Conservation (phyloP, 2,329 filamentous ascomycete species). For the Phaeosphaeria sp. region DNA sequence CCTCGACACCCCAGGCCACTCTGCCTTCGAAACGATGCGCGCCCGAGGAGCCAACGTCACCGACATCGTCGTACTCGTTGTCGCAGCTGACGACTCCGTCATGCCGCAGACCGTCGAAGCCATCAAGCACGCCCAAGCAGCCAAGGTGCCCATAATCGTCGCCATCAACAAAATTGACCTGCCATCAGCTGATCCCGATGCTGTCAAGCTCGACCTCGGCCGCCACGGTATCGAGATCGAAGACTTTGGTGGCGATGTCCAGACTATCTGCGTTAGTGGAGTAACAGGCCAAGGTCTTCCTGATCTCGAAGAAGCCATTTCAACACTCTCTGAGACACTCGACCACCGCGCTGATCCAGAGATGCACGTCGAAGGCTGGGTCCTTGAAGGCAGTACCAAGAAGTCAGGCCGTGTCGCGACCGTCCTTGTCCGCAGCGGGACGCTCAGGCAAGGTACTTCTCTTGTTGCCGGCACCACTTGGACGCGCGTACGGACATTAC, state of each 20-base stretch:
- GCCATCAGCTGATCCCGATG: slow-evolving; percentile 77
- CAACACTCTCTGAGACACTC: slow-evolving; percentile 85
- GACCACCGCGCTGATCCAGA: slow-evolving; percentile 83
- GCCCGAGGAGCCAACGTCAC: slow-evolving; percentile 95
- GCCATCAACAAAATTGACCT: slow-evolving; percentile 98
- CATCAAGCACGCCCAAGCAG: slow-evolving; percentile 86
- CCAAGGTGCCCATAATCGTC: slow-evolving; percentile 93
- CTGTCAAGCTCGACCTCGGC: slow-evolving; percentile 87
- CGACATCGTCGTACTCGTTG: slow-evolving; percentile 94
- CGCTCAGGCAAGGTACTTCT: slow-evolving; percentile 78
- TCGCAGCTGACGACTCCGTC: slow-evolving; percentile 95
- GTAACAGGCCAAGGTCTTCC: slow-evolving; percentile 93
- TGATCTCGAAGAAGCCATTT: slow-evolving; percentile 88
- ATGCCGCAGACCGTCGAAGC: slow-evolving; percentile 97
- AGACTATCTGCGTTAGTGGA: slow-evolving; percentile 88
- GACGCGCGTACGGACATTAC: slow-evolving; percentile 82
- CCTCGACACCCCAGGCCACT: slow-evolving; percentile 94
- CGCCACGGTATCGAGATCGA: slow-evolving; percentile 88
- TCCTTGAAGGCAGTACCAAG: slow-evolving; percentile 91
- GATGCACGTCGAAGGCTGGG: slow-evolving; percentile 87
- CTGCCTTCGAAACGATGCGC: slow-evolving; percentile 94
- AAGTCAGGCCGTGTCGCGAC: slow-evolving; percentile 84
- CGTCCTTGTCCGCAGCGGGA: slow-evolving; percentile 86
- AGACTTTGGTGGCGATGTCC: slow-evolving; percentile 92
- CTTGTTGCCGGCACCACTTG: slow-evolving; percentile 89